Percentiles rank a stretch among this genome's conserved stretches.
phyloP scores from a whole-genome alignment of 768 basidiomycete species.

The Termitomyces sp. region DNA sequence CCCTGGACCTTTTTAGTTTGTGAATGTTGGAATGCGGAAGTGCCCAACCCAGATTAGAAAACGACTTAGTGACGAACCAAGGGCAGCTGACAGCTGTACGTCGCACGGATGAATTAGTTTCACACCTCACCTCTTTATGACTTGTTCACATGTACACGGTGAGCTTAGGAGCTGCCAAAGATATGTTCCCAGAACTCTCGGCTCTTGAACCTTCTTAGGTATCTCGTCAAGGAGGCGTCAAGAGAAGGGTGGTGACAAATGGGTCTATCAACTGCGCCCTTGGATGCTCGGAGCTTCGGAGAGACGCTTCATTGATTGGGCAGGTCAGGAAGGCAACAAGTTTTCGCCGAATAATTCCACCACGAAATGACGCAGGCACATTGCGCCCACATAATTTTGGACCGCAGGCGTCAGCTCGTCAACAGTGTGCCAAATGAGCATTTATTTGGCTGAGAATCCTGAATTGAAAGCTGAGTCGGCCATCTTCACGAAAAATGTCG shows the following conservation, averaged over 20 bases:
- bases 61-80: neutral
- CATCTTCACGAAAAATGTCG: neutral
- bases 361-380: neutral
- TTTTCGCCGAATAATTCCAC: neutral
- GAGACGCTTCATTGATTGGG: neutral
- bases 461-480: neutral
- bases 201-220: neutral
- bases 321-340: neutral
- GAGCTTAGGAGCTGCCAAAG: neutral
- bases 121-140: neutral
- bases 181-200: neutral
- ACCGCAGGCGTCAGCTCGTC: neutral
- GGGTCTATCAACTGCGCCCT: neutral
- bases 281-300: neutral
- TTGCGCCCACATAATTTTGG: neutral
- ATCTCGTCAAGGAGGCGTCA: neutral
- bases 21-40: neutral
- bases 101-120: neutral
- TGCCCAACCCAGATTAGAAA: neutral
- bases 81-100: neutral
- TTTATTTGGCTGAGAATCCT: neutral
- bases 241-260: neutral
- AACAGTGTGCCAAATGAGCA: neutral
- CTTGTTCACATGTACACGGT: constrained; percentile 1
- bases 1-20: neutral